A percentile compares a stretch with the other conserved stretches of the same genome.
Evolutionary conservation across 2,329 filamentous ascomycete genomes (phyloP).

Genomic region (Pestalotiopsis sp.): DNA sequence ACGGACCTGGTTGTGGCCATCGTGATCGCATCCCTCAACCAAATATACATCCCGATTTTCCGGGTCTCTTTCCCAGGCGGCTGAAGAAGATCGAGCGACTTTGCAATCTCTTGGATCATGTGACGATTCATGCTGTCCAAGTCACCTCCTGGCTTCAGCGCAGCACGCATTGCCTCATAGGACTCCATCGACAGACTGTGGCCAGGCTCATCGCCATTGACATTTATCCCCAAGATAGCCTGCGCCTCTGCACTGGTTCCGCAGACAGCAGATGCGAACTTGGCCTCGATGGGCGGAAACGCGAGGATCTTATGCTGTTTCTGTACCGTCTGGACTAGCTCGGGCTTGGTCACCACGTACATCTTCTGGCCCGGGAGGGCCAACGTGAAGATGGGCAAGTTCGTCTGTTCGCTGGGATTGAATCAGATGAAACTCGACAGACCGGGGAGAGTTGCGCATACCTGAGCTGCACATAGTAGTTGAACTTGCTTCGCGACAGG

Average conservation of each 20-base stretch:
- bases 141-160: neutral
- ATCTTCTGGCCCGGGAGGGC: slow-evolving; percentile 41
- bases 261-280: slow-evolving; percentile 32
- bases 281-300: slow-evolving; percentile 40
- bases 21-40: slow-evolving; percentile 43
- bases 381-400: slow-evolving; percentile 41
- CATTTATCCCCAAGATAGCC: slow-evolving; percentile 30
- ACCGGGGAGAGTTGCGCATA: neutral
- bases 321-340: slow-evolving; percentile 40
- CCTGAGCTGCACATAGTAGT: slow-evolving; percentile 34
- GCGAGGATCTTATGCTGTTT: slow-evolving; percentile 37
- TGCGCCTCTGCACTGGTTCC: slow-evolving; percentile 30
- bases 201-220: slow-evolving; percentile 37
- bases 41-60: slow-evolving; percentile 35
- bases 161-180: neutral
- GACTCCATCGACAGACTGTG: neutral
- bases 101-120: neutral
- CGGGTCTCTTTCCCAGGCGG: neutral
- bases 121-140: neutral
- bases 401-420: slow-evolving; percentile 14
- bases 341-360: slow-evolving; percentile 40
- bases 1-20: slow-evolving; percentile 40
- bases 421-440: neutral
- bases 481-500: slow-evolving; percentile 29
- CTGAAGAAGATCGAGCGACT: neutral